These are phyloP conservation scores for Talaromyces sp. DNA, from an alignment of 2,329 filamentous ascomycete genomes.

Conservation along the genomic window DNA sequence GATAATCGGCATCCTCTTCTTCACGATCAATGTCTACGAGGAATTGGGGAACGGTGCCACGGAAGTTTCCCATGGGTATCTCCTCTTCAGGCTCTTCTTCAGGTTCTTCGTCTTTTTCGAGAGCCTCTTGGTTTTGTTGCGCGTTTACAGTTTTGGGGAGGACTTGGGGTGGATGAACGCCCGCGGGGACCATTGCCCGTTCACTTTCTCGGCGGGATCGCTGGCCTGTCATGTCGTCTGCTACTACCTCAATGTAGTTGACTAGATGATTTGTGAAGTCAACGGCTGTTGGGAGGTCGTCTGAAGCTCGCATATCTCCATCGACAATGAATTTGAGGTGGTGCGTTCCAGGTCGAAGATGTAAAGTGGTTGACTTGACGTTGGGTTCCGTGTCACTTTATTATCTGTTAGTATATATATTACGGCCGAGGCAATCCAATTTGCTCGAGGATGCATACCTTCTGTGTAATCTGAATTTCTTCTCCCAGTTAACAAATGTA, in stretches of 20 bases:
- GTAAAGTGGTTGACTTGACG: conserved; percentile 69
- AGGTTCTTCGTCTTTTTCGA: conserved; percentile 43
- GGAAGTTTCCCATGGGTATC: conserved; percentile 58
- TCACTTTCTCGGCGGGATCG: conserved; percentile 32
- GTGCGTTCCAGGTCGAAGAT: conserved; percentile 87
- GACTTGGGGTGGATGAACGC: conserved; percentile 42
- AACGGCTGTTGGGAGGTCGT: conserved; percentile 84
- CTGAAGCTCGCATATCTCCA: conserved; percentile 84
- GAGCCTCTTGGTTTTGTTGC: conserved; percentile 29
- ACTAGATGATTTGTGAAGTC: conserved; percentile 97
- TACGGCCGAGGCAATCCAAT: background rate
- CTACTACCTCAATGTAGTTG: conserved; percentile 93
- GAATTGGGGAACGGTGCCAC: conserved; percentile 72
- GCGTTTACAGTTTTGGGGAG: conserved; percentile 32
- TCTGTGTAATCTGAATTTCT: conserved; percentile 79
- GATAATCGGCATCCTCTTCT: conserved; percentile 70
- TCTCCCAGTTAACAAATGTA: conserved; percentile 96
- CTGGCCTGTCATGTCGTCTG: conserved; percentile 55
- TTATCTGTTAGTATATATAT: background rate
- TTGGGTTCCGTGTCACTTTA: conserved; percentile 45
- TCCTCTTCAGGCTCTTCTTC: conserved; percentile 49
- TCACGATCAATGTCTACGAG: conserved; percentile 77
- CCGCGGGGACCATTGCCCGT: conserved; percentile 31
- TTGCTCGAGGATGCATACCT: conserved; percentile 58
- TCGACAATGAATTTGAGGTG: conserved; percentile 96